Conservation (phyloP, 495 filamentous ascomycete species). For the Ramalina intermedia region DNA sequence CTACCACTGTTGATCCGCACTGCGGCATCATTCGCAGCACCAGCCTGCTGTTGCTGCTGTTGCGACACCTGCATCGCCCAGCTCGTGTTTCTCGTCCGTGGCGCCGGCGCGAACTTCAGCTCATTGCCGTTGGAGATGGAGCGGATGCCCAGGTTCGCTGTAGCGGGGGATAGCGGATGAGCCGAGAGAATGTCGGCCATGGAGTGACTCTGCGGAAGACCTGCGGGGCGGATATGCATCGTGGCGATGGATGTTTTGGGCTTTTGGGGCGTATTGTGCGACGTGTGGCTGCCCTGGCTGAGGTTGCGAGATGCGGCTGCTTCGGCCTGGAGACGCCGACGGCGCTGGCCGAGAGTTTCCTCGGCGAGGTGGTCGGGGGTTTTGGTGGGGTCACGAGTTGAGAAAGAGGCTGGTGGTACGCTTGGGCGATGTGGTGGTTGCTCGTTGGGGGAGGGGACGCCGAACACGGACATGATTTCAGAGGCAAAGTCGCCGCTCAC, state of each 20-base stretch:
- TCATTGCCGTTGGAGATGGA: constrained; percentile 6
- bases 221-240: background rate
- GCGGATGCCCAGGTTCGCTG: constrained; percentile 15
- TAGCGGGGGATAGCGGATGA: constrained; percentile 25
- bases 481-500: constrained; percentile 65
- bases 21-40: constrained; percentile 14
- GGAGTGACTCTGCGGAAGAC: constrained; percentile 29
- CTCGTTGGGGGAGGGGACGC: constrained; percentile 27
- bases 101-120: constrained; percentile 10
- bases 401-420: constrained; percentile 8
- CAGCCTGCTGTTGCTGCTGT: constrained; percentile 5
- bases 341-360: constrained; percentile 80
- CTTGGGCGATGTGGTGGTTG: constrained; percentile 1
- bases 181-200: constrained; percentile 55
- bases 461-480: constrained; percentile 62
- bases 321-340: constrained; percentile 65
- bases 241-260: constrained; percentile 8
- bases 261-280: constrained; percentile 18
- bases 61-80: constrained; percentile 13
- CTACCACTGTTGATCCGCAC: background rate
- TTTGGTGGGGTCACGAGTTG: constrained; percentile 20
- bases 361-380: constrained; percentile 37
- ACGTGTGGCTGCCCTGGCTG: constrained; percentile 20
- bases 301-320: constrained; percentile 30
- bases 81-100: constrained; percentile 10